Evolutionary conservation across 805 yeast species (phyloP).

Genomic region (Citeromyces matritensis): DNA sequence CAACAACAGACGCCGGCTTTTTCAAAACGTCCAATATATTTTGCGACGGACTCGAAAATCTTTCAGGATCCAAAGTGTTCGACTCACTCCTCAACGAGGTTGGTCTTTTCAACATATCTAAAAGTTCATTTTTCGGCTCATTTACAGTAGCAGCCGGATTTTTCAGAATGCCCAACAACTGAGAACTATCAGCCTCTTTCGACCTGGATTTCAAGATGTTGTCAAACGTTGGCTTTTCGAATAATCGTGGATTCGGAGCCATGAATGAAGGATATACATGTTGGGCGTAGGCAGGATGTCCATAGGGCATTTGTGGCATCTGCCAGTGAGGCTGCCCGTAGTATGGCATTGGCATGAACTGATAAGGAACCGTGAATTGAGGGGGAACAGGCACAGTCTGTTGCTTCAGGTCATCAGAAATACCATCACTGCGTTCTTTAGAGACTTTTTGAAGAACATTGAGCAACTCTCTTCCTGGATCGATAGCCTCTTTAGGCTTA

Average conservation of each 20-base stretch:
- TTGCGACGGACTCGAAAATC: conserved; percentile 6
- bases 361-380: conserved; percentile 3
- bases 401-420: conserved; percentile 2
- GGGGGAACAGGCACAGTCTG: conserved; percentile 2
- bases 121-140: conserved; percentile 2
- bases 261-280: conserved; percentile 4
- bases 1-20: background rate
- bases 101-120: conserved; percentile 4
- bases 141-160: conserved; percentile 1
- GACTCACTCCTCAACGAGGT: background rate
- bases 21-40: background rate
- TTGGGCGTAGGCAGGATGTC: conserved; percentile 2
- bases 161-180: conserved; percentile 9
- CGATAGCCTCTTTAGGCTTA: conserved; percentile 17
- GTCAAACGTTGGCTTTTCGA: conserved; percentile 15
- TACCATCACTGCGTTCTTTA: conserved; percentile 11
- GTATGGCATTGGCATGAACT: conserved; percentile 1
- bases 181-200: conserved; percentile 15
- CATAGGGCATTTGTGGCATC: conserved; percentile 1
- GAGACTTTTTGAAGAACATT: conserved; percentile 41
- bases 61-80: conserved; percentile 1
- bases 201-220: conserved; percentile 10
- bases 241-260: conserved; percentile 16
- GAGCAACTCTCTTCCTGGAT: conserved; percentile 68
- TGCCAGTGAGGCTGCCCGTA: background rate